Evolutionary conservation across 371 early-diverging fungal species (phyloP).

Genomic region (Apophysomyces trapeziformis): DNA sequence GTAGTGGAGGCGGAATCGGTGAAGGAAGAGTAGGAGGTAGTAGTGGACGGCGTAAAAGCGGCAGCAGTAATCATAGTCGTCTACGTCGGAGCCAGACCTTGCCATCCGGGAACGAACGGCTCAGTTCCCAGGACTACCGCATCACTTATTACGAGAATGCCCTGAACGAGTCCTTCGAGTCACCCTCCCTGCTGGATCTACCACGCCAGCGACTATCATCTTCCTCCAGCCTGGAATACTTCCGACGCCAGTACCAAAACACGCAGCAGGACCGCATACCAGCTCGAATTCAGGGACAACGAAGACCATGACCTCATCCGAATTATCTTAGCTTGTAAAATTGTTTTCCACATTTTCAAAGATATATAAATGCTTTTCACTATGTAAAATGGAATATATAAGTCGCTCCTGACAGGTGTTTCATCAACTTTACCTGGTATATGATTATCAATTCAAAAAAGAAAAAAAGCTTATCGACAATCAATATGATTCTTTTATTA

Average conservation of each 20-base stretch:
- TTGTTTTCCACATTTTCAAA: no score
- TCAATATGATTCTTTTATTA: no score
- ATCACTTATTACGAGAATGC: slow-evolving; percentile 2
- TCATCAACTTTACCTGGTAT: no score
- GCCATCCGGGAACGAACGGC: slow-evolving; percentile 83
- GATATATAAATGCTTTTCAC: no score
- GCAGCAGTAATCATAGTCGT: slow-evolving; percentile 96
- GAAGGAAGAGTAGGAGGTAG: not conserved
- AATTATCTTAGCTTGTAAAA: not conserved
- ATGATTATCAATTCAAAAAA: no score
- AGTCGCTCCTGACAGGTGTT: no score
- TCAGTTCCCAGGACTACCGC: not conserved
- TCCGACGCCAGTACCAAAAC: not conserved
- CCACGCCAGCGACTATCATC: not conserved
- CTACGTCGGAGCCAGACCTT: slow-evolving; percentile 86
- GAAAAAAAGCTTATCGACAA: no score
- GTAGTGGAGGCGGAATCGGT: no score
- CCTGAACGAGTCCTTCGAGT: not conserved
- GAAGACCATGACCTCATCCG: not conserved
- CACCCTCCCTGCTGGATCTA: not conserved
- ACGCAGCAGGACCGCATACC: not conserved
- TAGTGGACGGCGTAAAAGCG: slow-evolving; percentile 30
- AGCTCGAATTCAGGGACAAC: not conserved
- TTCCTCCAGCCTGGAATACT: not conserved
- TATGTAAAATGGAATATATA: no score